Evolutionary conservation across 768 basidiomycete genomes (phyloP).

Genomic region (Cubamyces lactineus): DNA sequence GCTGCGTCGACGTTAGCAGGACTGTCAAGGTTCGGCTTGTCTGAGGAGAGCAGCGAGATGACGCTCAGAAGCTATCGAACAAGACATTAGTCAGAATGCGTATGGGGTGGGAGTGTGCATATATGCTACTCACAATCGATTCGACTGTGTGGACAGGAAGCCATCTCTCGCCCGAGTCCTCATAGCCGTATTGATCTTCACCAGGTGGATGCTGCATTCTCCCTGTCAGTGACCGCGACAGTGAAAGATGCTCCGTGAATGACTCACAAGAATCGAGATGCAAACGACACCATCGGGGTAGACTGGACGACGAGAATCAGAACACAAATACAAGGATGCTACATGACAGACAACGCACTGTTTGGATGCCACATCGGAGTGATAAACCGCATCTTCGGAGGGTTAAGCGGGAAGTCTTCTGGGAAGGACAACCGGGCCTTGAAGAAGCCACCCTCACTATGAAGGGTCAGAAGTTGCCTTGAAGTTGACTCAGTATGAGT

Average conservation of each 20-base stretch:
- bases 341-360: slow-evolving; percentile 54
- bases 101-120: not conserved
- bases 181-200: slow-evolving; percentile 96
- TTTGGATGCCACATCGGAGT: slow-evolving; percentile 99
- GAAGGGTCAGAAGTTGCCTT: slow-evolving; percentile 19
- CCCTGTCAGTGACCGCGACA: slow-evolving; percentile 3
- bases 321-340: not conserved
- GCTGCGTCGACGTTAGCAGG: slow-evolving; percentile 98
- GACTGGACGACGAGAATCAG: slow-evolving; percentile 51
- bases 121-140: slow-evolving; percentile 71
- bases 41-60: slow-evolving; percentile 92
- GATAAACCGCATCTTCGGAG: slow-evolving; percentile 95
- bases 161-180: slow-evolving; percentile 97
- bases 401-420: slow-evolving; percentile 83
- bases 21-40: slow-evolving; percentile 88
- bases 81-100: slow-evolving; percentile 10
- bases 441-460: slow-evolving; percentile 94
- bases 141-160: slow-evolving; percentile 96
- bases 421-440: slow-evolving; percentile 91
- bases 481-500: not conserved
- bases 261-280: slow-evolving; percentile 87
- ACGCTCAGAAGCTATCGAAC: slow-evolving; percentile 83
- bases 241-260: too few relatives aligned
- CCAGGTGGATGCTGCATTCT: slow-evolving; percentile 83
- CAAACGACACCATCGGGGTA: slow-evolving; percentile 93